These are phyloP conservation scores for Penicillium sp. DNA, from an alignment of 2,329 filamentous ascomycete genomes.

Conservation along the genomic window DNA sequence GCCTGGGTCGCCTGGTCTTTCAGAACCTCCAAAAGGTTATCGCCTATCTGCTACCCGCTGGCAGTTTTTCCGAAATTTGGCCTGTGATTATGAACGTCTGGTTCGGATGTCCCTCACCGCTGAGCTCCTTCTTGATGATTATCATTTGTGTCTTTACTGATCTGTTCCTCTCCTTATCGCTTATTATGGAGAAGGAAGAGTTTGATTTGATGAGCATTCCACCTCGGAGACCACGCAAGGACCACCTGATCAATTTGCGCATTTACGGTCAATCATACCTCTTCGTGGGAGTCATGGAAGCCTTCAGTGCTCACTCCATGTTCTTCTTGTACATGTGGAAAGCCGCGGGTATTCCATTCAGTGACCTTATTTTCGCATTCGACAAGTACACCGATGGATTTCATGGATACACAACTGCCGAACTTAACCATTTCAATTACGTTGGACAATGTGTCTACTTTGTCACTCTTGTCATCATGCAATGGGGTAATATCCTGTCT, in stretches of 20 bases:
- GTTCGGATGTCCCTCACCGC: conserved; percentile 53
- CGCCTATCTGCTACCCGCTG: conserved; percentile 51
- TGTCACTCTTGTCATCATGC: conserved; percentile 54
- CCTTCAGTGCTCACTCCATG: conserved; percentile 52
- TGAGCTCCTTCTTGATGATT: conserved; percentile 58
- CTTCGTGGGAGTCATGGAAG: conserved; percentile 55
- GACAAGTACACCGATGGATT: conserved; percentile 52
- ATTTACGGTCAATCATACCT: conserved; percentile 56
- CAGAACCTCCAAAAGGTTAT: conserved; percentile 42
- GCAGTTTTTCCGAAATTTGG: conserved; percentile 59
- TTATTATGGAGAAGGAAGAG: conserved; percentile 59
- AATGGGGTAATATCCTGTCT: conserved; percentile 55
- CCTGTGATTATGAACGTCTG: conserved; percentile 58
- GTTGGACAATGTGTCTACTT: conserved; percentile 56
- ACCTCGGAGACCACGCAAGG: conserved; percentile 51
- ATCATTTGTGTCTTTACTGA: conserved; percentile 60
- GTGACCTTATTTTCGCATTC: conserved; percentile 52
- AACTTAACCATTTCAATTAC: conserved; percentile 52
- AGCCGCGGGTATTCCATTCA: conserved; percentile 49
- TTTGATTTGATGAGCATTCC: conserved; percentile 54
- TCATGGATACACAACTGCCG: conserved; percentile 48
- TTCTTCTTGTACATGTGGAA: conserved; percentile 56
- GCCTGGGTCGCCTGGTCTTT: conserved; percentile 35
- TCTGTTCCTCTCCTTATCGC: conserved; percentile 51
- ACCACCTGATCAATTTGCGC: conserved; percentile 54